Evolutionary conservation across 805 yeast genomes (phyloP).

Genomic region (Saccharomycopsis fermentans): DNA sequence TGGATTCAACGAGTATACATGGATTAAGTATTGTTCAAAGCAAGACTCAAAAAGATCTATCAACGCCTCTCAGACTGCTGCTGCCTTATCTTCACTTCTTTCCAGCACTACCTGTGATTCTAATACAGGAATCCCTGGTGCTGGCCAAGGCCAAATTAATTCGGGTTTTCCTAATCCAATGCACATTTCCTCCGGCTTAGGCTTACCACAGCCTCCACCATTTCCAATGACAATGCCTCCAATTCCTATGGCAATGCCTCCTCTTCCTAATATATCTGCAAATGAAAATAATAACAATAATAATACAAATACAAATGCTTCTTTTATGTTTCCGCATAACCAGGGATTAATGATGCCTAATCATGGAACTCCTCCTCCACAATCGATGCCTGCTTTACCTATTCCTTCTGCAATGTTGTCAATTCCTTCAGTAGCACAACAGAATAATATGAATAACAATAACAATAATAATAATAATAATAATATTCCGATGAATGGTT

Average conservation of each 20-base stretch:
- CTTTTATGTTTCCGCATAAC: neutral
- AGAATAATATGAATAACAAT: neutral
- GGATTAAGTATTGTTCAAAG: constrained; percentile 86
- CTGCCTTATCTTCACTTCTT: neutral
- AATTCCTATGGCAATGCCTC: neutral
- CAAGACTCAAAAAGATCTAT: constrained; percentile 41
- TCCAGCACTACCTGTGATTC: neutral
- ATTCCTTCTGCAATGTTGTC: neutral
- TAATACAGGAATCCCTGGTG: neutral
- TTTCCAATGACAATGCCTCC: neutral
- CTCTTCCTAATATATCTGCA: neutral
- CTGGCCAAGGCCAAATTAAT: neutral
- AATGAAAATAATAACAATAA: neutral
- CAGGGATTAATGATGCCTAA: neutral
- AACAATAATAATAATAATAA: no score
- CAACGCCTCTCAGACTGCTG: neutral
- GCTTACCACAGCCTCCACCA: neutral
- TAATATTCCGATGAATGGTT: neutral
- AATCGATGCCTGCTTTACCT: neutral
- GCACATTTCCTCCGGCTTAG: neutral
- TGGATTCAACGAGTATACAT: constrained; percentile 92
- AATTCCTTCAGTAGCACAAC: neutral
- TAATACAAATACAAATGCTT: neutral
- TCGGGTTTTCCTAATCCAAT: neutral
- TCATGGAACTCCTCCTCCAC: neutral